Evolutionary conservation across 345 rosid species (phyloP), one percentile per base, ranked within the genome.

Genomic region (rapeseed (Brassica napus)): DNA sequence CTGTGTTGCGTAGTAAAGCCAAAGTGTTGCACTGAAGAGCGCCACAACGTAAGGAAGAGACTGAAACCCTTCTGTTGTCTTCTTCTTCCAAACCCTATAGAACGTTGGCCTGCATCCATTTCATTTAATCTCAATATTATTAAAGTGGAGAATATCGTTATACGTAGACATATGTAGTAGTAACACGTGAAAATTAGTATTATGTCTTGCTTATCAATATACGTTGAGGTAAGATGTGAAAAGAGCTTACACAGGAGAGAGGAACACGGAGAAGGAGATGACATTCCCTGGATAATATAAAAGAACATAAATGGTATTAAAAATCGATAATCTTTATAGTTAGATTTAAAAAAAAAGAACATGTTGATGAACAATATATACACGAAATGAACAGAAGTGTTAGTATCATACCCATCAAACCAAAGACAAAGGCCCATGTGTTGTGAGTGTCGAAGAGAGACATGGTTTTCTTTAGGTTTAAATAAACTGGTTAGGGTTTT

Each of bases 1-100:
- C 72, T 83, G 79, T 7, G 84, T 85, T 37, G 93, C 94, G 32
- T 92, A 92, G 73, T 87, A 88, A 6, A 90, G 84, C 85, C 86
- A 88, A 42, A 88, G 79, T 89, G 86, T 86, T 15, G 94, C 87
- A 69, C 90, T 90, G 79, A 90, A 90, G 42, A 92, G 82, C 12
- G 90, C 85, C 8, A 85, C 86, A 35, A 85, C 77, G 42, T 90
- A 92, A 0, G 97, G 97, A 58, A 88, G 61, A 63, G 92, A 87
- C 37, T 88, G 89, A 66, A 90, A 92, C 34, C 88, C 97, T 85
- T 92, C 89, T 0, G 93, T 89, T 7, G 91, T 86, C 81, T 92
- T 92, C 82, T 86, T 87, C 89, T 85, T 92, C 66, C 79, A 81
- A 8, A 92, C 79, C 79, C 89, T 84, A 28, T 79, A 71, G 72